Evolutionary conservation across 192 early-diverging fungal genomes (phyloP).

Genomic region (Thamnidium elegans): DNA sequence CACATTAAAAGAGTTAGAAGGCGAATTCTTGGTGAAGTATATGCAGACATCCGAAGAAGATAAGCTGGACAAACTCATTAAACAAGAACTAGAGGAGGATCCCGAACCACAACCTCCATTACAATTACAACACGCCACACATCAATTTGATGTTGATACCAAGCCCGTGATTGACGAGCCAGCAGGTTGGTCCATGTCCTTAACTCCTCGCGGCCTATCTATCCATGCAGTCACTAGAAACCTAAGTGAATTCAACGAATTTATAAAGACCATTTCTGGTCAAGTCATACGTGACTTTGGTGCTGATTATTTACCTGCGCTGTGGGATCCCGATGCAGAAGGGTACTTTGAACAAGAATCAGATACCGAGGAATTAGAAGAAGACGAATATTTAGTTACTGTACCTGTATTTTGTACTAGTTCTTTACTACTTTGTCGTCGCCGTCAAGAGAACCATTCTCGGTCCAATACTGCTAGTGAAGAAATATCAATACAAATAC

Average conservation of each 20-base stretch:
- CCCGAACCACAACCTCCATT: not conserved
- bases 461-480: not conserved
- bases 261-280: constrained; percentile 13
- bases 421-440: not conserved
- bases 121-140: not conserved
- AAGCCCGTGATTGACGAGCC: not conserved
- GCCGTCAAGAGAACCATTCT: not conserved
- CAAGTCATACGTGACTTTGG: constrained; percentile 27
- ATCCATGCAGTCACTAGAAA: constrained; percentile 25
- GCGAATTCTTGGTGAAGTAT: constrained; percentile 30
- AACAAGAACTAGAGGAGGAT: not conserved
- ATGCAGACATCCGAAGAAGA: constrained; percentile 23
- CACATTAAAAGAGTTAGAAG: constrained; percentile 29
- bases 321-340: constrained; percentile 15
- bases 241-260: constrained; percentile 16
- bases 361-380: constrained; percentile 31
- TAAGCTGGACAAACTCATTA: too few species aligned
- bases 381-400: constrained; percentile 33
- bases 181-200: constrained; percentile 27
- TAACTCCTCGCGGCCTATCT: constrained; percentile 14
- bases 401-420: constrained; percentile 25
- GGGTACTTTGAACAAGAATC: constrained; percentile 20
- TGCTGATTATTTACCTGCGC: constrained; percentile 3
- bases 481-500: not conserved
- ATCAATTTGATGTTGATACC: not conserved